Conservation (phyloP, 2,329 filamentous ascomycete genomes). For the Pleomassaria siparia region DNA sequence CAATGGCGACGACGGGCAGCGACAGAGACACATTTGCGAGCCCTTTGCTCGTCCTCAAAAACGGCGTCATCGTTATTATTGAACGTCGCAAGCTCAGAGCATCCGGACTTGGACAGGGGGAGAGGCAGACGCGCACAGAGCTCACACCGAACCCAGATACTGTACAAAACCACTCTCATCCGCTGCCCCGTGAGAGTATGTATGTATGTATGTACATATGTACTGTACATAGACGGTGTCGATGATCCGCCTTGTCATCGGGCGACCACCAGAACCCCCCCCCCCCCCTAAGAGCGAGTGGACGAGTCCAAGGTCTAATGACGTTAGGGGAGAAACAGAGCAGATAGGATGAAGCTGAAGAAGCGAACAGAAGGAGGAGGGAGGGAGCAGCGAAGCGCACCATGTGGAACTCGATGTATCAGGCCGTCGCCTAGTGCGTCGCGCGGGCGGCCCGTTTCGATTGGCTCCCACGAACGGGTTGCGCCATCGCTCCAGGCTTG, state of each 20-base stretch:
- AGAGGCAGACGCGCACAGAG: not conserved
- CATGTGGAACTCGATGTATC: conserved; percentile 5
- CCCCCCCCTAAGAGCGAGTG: not conserved
- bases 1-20: conserved; percentile 7
- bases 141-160: not conserved
- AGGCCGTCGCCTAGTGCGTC: conserved; percentile 10
- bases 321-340: too few relatives aligned
- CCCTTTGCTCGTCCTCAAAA: conserved; percentile 6
- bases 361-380: not conserved
- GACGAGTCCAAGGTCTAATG: too few relatives aligned
- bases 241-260: not conserved
- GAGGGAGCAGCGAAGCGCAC: not conserved
- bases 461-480: conserved; percentile 6
- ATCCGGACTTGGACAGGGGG: conserved; percentile 3
- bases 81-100: not conserved
- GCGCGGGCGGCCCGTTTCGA: conserved; percentile 8
- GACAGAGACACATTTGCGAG: conserved; percentile 2
- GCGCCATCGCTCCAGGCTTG: conserved; percentile 2
- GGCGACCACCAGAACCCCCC: too few relatives aligned
- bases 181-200: conserved; percentile 8
- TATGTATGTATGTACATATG: too few relatives aligned
- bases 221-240: too few relatives aligned
- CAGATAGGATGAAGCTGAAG: too few relatives aligned
- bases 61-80: not conserved
- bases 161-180: not conserved